Conservation (phyloP, 352 stramenopile genomes). For the Phytophthora agathidicida region DNA sequence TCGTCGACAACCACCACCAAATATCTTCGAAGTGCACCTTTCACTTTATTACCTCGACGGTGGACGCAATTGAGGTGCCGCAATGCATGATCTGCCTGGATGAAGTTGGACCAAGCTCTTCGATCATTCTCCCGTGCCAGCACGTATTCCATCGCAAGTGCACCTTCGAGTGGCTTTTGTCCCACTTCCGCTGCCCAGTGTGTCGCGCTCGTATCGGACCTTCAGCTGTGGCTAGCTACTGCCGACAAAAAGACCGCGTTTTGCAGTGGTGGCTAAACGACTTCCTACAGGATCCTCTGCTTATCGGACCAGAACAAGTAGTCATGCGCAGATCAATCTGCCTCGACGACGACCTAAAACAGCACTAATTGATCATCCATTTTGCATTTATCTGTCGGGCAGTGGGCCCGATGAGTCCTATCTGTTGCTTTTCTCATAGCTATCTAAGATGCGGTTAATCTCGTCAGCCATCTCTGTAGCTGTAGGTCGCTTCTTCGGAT, state of each 20-base stretch:
- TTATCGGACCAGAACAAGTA: background rate
- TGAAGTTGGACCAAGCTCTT: slow-evolving; percentile 21
- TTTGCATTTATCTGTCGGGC: background rate
- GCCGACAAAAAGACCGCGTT: slow-evolving; percentile 16
- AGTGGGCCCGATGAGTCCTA: background rate
- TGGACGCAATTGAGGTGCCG: slow-evolving; percentile 26
- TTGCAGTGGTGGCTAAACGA: slow-evolving; percentile 29
- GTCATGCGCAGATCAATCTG: too few species aligned
- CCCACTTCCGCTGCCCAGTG: slow-evolving; percentile 71
- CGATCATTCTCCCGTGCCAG: slow-evolving; percentile 57
- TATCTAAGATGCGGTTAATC: slow-evolving; percentile 59
- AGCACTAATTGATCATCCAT: slow-evolving; percentile 27
- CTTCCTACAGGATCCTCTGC: slow-evolving; percentile 21
- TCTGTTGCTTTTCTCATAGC: slow-evolving; percentile 31
- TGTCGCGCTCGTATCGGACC: slow-evolving; percentile 60
- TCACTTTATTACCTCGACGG: slow-evolving; percentile 35
- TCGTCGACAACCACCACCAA: slow-evolving; percentile 58
- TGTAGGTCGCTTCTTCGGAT: slow-evolving; percentile 56
- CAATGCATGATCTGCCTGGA: slow-evolving; percentile 57
- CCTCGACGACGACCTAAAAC: too few species aligned
- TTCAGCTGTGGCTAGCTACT: slow-evolving; percentile 38
- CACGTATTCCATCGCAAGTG: slow-evolving; percentile 76
- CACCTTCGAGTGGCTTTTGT: slow-evolving; percentile 77
- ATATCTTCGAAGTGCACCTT: slow-evolving; percentile 12
- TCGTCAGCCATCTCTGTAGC: slow-evolving; percentile 50